Base-by-base conservation (phyloP, 768 basidiomycete species). In the Myochromella boudieri region DNA sequence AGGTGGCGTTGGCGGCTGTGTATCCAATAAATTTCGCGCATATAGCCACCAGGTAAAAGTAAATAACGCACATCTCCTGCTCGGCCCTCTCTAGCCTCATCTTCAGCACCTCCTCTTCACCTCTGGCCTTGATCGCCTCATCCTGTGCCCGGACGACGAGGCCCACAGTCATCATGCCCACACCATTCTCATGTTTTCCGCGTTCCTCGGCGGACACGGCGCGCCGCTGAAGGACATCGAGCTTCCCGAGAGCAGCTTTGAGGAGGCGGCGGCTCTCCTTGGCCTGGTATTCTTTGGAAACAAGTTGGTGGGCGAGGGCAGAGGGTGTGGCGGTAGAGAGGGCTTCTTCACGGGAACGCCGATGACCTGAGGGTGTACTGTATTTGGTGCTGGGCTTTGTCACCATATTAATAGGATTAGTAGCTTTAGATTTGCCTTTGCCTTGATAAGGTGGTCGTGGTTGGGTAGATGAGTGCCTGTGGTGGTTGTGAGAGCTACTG, bases 191-290 rank as follows among this genome's bases (percentile, higher is more conserved):
- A 6, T 59, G 28, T 7, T 15, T 14, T 17, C 42, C 31, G 37
- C n/a, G 49, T 48, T 50, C 50, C 39, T 60, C 57, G 10, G 55
- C 53, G 22, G 31, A 44, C 20, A 25, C 28, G 3, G 63, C 50
- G 12, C 56, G 56, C 27, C 50, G 25, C 26, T 44, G 48, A 8
- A 60, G 36, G 8, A 48, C 39, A 20, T 65, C 61, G 5, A 68
- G 49, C 29, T 61, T 65, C 6, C 59, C 49, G 1, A 64, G 42
- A 3, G 66, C 65, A 4, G 51, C 55, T 4, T 48, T 51, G n/a
- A 68, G 49, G 0, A 68, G 53, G n/a, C 56, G 55, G 42, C 60
- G 62, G 25, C 60, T 57, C 31, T 67, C 64, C 29, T 56, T 54
- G 1, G 55, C 45, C 17, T 67, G 59, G 39, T 61, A 46, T 38